Evolutionary conservation across 495 filamentous ascomycete genomes (phyloP), one percentile per base, ranked within the genome.

Genomic region (Bryoglossum gracile): DNA sequence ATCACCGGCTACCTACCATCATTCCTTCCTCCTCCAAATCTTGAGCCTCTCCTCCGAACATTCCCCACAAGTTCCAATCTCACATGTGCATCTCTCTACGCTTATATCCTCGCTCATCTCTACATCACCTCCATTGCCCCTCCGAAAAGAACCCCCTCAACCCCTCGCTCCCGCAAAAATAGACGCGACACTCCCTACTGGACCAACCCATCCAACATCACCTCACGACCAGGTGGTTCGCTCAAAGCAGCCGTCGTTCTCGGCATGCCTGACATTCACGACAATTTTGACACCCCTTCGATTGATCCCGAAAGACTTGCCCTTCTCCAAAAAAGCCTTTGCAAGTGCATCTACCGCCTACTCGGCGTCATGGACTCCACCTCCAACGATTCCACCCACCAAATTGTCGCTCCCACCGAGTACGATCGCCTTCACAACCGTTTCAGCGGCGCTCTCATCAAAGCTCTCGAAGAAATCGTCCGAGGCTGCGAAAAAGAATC

Each of bases 71-170:
- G 70, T 18, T 65, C 74, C 4, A 72, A 80, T 42, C 72, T 69
- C 45, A 60, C 80, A 3, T 73, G 80, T 23, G 76, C 82, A 38
- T 70, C 77, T 4, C 70, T 85, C n/a, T 84, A 82, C 48, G 80
- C 80, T 1, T 73, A 80, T 32, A 54, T 85, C 17, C 67, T 84
- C 16, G 80, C 76, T 0, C 77, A 76, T 46, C 83, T 83, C 53
- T 82, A 82, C 58, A 60, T 83, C 22, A 62, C 69, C 48, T 71
- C 68, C 5, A 53, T 74, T 19, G 67, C 63, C 21, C 17, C 26
- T 3, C 25, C 4, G 16, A 17, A 38, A 40, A 3, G 32, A 2
- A 26, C 38, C 3, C 18, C 18, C 8, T 23, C 33, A 1, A 3
- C 11, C 9, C 14, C 23, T 14, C 13, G 26, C 6, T 6, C 5